These are phyloP conservation scores for Thalia dealbata DNA, from an alignment of 176 grass and related monocot species.

Conservation along the genomic window DNA sequence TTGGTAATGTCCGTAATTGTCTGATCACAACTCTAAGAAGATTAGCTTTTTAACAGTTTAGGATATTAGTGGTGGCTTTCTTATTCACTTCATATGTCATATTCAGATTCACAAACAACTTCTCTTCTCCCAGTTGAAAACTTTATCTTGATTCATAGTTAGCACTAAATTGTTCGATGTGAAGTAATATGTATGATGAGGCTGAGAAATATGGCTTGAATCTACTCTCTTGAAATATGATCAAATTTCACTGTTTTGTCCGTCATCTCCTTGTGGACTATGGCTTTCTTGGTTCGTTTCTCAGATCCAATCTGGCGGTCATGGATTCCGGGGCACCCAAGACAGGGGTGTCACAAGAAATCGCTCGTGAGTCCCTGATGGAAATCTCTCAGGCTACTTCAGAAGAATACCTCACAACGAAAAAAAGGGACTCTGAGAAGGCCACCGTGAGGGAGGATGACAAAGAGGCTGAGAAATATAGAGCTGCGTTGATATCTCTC, in stretches of 20 bases:
- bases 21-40: neutral
- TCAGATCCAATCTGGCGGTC: neutral
- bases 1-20: neutral
- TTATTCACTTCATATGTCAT: no score
- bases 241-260: no score
- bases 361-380: conserved; percentile 60
- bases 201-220: no score
- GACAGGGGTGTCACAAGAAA: conserved; percentile 41
- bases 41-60: neutral
- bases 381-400: conserved; percentile 56
- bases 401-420: conserved; percentile 17
- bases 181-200: no score
- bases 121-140: no score
- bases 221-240: no score
- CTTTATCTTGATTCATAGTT: no score
- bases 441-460: conserved; percentile 16
- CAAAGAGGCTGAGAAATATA: conserved; percentile 44
- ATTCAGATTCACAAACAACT: no score
- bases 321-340: conserved; percentile 40
- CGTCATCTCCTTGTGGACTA: no score
- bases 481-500: conserved; percentile 80
- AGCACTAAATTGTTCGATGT: no score
- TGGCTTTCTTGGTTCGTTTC: neutral
- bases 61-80: no score
- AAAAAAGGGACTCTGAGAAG: conserved; percentile 1